Base-by-base conservation (phyloP, 1,284 basidiomycete genomes). In the Microbotryum silenes-acaulis region DNA sequence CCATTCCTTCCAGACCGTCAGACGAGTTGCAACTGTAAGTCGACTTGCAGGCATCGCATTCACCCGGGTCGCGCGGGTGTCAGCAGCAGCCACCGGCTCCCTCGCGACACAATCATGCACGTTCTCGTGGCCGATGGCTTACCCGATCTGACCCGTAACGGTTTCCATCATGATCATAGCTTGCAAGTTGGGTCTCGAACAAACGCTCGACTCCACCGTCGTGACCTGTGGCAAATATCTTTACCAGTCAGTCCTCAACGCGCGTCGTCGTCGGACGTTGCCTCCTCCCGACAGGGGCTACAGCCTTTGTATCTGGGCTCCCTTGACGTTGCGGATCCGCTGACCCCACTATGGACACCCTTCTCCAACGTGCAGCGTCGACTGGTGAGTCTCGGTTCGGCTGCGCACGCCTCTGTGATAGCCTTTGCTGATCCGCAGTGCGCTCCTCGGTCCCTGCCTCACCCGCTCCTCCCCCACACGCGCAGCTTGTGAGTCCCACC, bases 171-270 rank as follows among this genome's bases (percentile, higher is more conserved):
- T 42, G 37, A 18, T n/a, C 9, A 6, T 55, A 68, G 67, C 62
- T 0, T 72, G 70, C 54, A 64, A 65, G 37, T 62, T 58, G 21
- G 56, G 61, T 2, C 58, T 72, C 16, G 70, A 72, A 52, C 69
- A 72, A 42, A 67, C 60, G 16, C 44, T 46, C 25, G 70, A 72
- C 31, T 65, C 61, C 33, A 62, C 66, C 18, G 70, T 72, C 51
- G 70, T 72, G 4, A 63, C 60, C 44, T 70, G 70, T 53, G 70
- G 70, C 9, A 66, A 68, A 42, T 65, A 63, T 23, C 54, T 71
- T 20, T 71, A 67, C 59, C 70, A 71, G 65, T 67, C 49, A 56
- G 61, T 63, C 31, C 16, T 18, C 27, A 23, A 18, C 37, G 37
- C 37, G 37, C 37, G 37, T 42, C n/a, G 6, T 46, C 31, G 16